Evolutionary conservation across 108 stramenopile genomes (phyloP), one percentile per base, ranked within the genome.

Genomic region (Bacterosira constricta): DNA sequence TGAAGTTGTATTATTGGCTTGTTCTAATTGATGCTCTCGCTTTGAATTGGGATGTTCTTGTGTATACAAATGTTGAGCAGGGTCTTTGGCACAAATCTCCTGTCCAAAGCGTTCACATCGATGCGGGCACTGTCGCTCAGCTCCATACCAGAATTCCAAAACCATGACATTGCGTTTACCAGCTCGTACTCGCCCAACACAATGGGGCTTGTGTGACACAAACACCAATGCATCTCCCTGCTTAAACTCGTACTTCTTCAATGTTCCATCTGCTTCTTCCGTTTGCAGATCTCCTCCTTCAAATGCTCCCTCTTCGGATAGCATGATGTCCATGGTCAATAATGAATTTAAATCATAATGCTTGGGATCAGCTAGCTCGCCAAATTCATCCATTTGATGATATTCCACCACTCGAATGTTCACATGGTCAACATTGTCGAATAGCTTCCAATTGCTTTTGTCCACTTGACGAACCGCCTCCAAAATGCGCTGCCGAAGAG

Each of bases 91-190:
- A 13, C 68, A 69, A 69, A 69, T 69, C 68, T 69, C 56, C 6
- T 20, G 18, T 12, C 68, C 68, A 44, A 69, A 69, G 29, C 62
- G 62, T 42, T 72, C 71, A 32, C 71, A 72, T 18, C 71, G 63
- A 44, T 72, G 71, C 31, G 62, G 2, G 30, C 71, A 72, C 51
- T 46, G 63, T 9, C 71, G 63, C 31, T 72, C 71, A 25, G 71
- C 50, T 18, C 71, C 71, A 44, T 72, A 54, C 71, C 71, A 72
- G 39, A 72, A 72, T 31, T 72, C 71, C 26, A 72, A 55, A 6
- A 72, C 71, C 63, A 72, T 64, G 63, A 72, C 71, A 66, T 66
- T 64, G 17, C 71, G 63, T 42, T 52, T 32, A 55, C 71, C 71
- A 34, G 71, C 35, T 41, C 23, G 25, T 17, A 72, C 71, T 31